Evolutionary conservation across 768 basidiomycete genomes (phyloP), one percentile per base, ranked within the genome.

Genomic region (Candolleomyces aberdarensis): DNA sequence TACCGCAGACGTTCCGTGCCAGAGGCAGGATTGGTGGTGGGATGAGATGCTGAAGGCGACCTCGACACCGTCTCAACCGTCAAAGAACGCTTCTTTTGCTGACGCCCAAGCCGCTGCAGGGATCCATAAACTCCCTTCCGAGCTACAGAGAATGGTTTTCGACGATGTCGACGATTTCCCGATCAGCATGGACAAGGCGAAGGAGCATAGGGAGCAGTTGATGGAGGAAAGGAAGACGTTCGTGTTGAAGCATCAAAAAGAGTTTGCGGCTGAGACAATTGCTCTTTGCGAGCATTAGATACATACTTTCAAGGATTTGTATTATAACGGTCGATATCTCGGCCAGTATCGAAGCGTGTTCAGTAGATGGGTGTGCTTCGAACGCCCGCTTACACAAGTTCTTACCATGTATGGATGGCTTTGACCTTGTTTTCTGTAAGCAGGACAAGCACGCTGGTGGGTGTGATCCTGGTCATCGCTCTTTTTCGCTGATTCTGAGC

Each of bases 211-310:
- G 59, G 48, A 67, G 29, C 60, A 67, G 52, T 46, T 74, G 56
- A 74, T 74, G 70, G 61, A 68, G 44, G 72, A 76, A 64, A 63
- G 71, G 54, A 69, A 64, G 40, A 20, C 3, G 3, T 72, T 61
- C 40, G 44, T 40, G 6, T 40, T 64, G 19, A 36, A 7, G 13
- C 57, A 54, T 31, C 29, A 55, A 11, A 32, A 56, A 7, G 31
- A 26, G 4, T 59, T 59, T 26, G 49, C 10, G 32, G 47, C 31
- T 9, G 8, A 10, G 15, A n/a, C 2, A 10, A 49, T 41, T 36
- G 32, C 48, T 4, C 26, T 59, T 3, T 59, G 58, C 26, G 58
- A 59, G 58, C 58, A 59, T 51, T 59, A 20, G 43, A 7, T 46
- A 46, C 17, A 20, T 46, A 46, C 26, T 26, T 26, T 26, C 1